Percentiles rank a stretch among this genome's conserved stretches.
These are phyloP conservation scores for Diaporthe sp. DNA, from an alignment of 2,329 filamentous ascomycete genomes.

Conservation along the genomic window DNA sequence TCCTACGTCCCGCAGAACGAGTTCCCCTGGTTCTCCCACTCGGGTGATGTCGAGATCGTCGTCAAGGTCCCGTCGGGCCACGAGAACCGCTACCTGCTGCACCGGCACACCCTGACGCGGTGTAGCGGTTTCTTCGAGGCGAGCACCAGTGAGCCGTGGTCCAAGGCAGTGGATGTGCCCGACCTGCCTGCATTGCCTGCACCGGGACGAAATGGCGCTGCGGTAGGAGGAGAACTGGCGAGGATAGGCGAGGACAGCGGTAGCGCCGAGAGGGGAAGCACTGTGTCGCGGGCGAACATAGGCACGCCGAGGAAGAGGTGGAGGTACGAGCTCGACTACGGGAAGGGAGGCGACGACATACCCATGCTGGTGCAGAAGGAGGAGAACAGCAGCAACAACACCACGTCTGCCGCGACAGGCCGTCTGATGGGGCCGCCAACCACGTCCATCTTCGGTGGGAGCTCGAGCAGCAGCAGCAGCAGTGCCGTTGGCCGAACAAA, in stretches of 20 bases:
- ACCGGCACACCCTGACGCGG: slow-evolving; percentile 87
- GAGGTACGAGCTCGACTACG: slow-evolving; percentile 90
- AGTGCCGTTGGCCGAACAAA: slow-evolving; percentile 58
- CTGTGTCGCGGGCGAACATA: slow-evolving; percentile 52
- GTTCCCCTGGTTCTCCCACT: slow-evolving; percentile 91
- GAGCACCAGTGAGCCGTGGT: slow-evolving; percentile 84
- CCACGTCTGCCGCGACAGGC: slow-evolving; percentile 35
- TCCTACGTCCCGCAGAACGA: slow-evolving; percentile 85
- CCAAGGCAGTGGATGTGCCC: slow-evolving; percentile 47
- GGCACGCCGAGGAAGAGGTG: slow-evolving; percentile 73
- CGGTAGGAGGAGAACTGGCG: slow-evolving; percentile 61
- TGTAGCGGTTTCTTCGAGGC: slow-evolving; percentile 96
- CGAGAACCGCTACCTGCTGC: slow-evolving; percentile 88
- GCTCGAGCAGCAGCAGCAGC: slow-evolving; percentile 49
- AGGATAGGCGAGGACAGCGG: slow-evolving; percentile 65
- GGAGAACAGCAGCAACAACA: slow-evolving; percentile 45
- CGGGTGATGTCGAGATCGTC: slow-evolving; percentile 92
- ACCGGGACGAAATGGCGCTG: slow-evolving; percentile 45
- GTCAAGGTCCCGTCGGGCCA: slow-evolving; percentile 75
- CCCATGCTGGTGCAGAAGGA: slow-evolving; percentile 92
- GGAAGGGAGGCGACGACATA: slow-evolving; percentile 79
- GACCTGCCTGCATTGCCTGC: slow-evolving; percentile 51
- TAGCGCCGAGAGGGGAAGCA: slow-evolving; percentile 53
- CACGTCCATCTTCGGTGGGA: slow-evolving; percentile 71
- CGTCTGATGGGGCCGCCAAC: slow-evolving; percentile 41